A percentile compares a stretch with the other conserved stretches of the same genome.
These are phyloP conservation scores for Fusarium sp. DNA, from an alignment of 2,329 filamentous ascomycete species.

Conservation along the genomic window DNA sequence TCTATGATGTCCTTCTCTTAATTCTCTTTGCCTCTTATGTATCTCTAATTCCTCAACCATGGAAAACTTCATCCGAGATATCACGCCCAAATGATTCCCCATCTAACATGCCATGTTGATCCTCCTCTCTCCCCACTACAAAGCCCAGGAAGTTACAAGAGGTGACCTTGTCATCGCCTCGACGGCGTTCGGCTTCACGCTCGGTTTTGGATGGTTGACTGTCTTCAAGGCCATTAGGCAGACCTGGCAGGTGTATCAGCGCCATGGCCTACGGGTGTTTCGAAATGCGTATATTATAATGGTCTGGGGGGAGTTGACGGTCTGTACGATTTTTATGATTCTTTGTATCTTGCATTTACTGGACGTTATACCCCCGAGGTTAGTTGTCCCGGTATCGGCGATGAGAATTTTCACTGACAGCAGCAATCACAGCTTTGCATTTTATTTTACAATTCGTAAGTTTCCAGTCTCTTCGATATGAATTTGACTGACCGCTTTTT, in stretches of 20 bases:
- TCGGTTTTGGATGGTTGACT: conserved; percentile 53
- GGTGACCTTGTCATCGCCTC: conserved; percentile 42
- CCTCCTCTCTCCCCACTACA: conserved; percentile 38
- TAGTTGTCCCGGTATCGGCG: background rate
- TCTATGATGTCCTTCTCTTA: background rate
- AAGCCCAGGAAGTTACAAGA: conserved; percentile 30
- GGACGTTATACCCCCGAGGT: conserved; percentile 40
- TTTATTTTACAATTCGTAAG: conserved; percentile 43
- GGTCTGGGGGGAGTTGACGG: conserved; percentile 57
- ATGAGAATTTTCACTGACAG: background rate
- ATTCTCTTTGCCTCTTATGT: background rate
- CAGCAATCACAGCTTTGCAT: conserved; percentile 35
- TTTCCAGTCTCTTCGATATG: rapidly evolving
- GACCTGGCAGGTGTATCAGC: conserved; percentile 47
- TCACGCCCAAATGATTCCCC: conserved; percentile 3
- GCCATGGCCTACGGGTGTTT: conserved; percentile 42
- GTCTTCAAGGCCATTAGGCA: conserved; percentile 50
- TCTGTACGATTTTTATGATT: conserved; percentile 53
- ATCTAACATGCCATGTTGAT: conserved; percentile 34
- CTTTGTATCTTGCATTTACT: conserved; percentile 45
- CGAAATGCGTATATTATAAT: conserved; percentile 56
- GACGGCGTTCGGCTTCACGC: conserved; percentile 50
- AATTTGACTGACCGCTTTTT: background rate
- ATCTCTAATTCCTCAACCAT: background rate
- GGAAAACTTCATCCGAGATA: conserved; percentile 18